Base-by-base conservation (phyloP, 2,329 filamentous ascomycete genomes). In the Penicillium sp. region DNA sequence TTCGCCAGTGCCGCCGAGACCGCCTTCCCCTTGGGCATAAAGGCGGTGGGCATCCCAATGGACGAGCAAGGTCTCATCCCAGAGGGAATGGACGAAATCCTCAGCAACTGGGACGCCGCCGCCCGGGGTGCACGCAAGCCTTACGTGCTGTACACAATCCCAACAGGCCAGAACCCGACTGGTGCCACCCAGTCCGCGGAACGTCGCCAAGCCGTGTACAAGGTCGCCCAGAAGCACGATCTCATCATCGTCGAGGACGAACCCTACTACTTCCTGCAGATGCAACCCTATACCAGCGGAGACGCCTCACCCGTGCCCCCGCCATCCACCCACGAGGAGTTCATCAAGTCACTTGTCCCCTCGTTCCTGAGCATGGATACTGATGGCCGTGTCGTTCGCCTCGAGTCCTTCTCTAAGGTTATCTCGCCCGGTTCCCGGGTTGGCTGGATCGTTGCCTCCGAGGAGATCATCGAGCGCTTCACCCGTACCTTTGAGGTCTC, bases 331-430 rank as follows among this genome's bases (percentile, higher is more conserved):
- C 84, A 90, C 54, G 84, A 88, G 4, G 87, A 89, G 12, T 97
- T 97, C 74, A 78, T 97, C 58, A 79, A 82, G 12, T 80, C 84
- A 3, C 82, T 96, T 6, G 81, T 91, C 5, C 91, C 92, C 0
- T 89, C 89, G 2, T 86, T 89, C 55, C 81, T 96, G 33, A 90
- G 86, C 75, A 82, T 97, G 67, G 93, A 97, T 71, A 81, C 85
- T 1, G 92, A 96, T 73, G 93, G 93, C 8, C 89, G 93, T 60
- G 93, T 97, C 37, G 82, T 96, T 78, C 89, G 93, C 37, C 84
- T 97, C 76, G 93, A 97, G 73, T 96, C 91, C 0, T 95, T 97
- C 77, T 95, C 90, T 69, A 97, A 97, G 78, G 90, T 96, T 1
- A 82, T 96, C 33, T 84, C 91, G 0, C 93, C 93, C 0, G 93